Evolutionary conservation across 2,329 filamentous ascomycete species (phyloP).

Genomic region (Neoarthrinium moseri): DNA sequence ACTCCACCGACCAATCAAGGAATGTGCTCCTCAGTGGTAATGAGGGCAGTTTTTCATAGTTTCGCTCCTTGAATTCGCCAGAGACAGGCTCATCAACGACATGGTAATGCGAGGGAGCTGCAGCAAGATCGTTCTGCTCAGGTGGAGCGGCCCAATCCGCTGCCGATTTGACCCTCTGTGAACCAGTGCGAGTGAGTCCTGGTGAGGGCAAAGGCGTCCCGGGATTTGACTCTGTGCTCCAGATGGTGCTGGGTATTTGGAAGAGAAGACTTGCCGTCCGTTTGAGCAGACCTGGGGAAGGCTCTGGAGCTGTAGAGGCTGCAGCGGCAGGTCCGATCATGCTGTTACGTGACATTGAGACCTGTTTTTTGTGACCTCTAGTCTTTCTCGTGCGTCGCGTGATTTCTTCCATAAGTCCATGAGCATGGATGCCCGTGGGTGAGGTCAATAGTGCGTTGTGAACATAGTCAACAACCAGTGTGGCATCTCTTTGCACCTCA

Average conservation of each 20-base stretch:
- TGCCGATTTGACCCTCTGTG: conserved; percentile 38
- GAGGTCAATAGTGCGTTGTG: conserved; percentile 78
- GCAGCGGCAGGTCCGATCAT: conserved; percentile 34
- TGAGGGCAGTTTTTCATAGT: conserved; percentile 54
- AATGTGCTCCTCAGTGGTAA: conserved; percentile 83
- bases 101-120: conserved; percentile 69
- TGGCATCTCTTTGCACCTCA: conserved; percentile 84
- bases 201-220: conserved; percentile 26
- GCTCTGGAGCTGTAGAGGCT: conserved; percentile 40
- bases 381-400: conserved; percentile 48
- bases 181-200: conserved; percentile 33
- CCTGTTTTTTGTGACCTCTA: conserved; percentile 41
- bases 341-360: conserved; percentile 42
- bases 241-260: conserved; percentile 45
- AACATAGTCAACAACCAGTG: conserved; percentile 82
- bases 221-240: conserved; percentile 42
- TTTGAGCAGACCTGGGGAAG: conserved; percentile 58
- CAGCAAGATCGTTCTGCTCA: conserved; percentile 70
- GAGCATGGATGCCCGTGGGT: conserved; percentile 67
- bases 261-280: conserved; percentile 65
- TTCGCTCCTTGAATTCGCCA: conserved; percentile 66
- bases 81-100: conserved; percentile 77
- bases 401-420: conserved; percentile 74
- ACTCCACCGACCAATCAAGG: conserved; percentile 93
- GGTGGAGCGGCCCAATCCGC: conserved; percentile 56